Base-by-base conservation (phyloP, 2,329 filamentous ascomycete genomes). In the Periconia macrospinosa region DNA sequence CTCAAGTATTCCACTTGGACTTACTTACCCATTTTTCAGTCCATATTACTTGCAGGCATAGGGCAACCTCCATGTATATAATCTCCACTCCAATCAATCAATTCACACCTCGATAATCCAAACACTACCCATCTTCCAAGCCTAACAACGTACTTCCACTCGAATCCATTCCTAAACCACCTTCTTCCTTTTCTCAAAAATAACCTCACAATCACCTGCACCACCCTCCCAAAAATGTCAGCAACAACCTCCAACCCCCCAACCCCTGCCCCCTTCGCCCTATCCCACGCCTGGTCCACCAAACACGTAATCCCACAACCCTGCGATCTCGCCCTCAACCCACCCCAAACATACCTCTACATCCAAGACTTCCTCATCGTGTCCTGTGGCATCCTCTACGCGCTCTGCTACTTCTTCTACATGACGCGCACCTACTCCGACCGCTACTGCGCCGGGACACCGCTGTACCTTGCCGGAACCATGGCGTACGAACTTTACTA, bases 261-360 rank as follows among this genome's bases (percentile, higher is more conserved):
- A n/a, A n/a, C 23, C 23, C 23, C 23, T 5, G 5, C 23, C 23
- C 23, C 67, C 10, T 73, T 74, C 49, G 63, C 66, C 40, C 57
- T 69, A 17, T 65, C 71, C 13, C 55, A 64, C n/a, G 41, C 57
- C 43, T 61, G 56, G 58, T 75, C 75, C 23, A 71, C 77, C 49
- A 76, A 78, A 62, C 74, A 83, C 17, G 75, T 81, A 1, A 76
- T 84, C 2, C 81, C 78, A 47, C 79, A 84, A 61, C 76, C 82
- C 50, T 76, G 77, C 18, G 80, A 83, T 58, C 64, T 75, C 0
- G 69, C 67, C 1, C 63, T 75, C 10, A 58, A 69, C 20, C 73
- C 73, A 0, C 74, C 72, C 13, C 66, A 76, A 55, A 71, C 68
- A 53, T 76, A 76, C 59, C 69, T 76, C 41, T 75, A 68, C 58